Evolutionary conservation across 345 rosid species (phyloP).

Genomic region (Brassica incana): DNA sequence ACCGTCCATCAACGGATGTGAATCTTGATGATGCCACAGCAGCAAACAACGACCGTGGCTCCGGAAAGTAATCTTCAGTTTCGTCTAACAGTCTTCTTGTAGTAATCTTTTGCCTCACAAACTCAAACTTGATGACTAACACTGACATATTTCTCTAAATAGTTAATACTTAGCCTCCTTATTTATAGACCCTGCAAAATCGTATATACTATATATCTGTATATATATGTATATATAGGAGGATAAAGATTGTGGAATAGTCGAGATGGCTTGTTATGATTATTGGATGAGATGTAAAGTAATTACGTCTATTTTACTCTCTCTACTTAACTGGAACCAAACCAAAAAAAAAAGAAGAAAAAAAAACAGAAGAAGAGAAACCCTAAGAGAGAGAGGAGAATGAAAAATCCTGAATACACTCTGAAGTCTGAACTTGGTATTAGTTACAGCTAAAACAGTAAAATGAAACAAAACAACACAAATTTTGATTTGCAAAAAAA

Average conservation of each 20-base stretch:
- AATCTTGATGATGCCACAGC: slow-evolving; percentile 97
- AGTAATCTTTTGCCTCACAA: background rate
- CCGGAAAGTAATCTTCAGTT: background rate
- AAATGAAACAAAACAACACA: slow-evolving; percentile 17
- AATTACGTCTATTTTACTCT: background rate
- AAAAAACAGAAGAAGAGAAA: slow-evolving; percentile 8
- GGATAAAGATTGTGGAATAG: background rate
- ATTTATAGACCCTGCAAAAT: slow-evolving; percentile 1
- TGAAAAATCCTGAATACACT: background rate
- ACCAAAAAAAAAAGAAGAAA: background rate
- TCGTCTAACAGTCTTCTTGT: background rate
- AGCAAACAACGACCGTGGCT: slow-evolving; percentile 66
- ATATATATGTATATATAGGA: background rate
- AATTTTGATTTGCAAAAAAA: background rate
- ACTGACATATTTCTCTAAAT: background rate
- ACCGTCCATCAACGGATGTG: slow-evolving; percentile 56
- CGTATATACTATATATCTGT: background rate
- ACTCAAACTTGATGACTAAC: slow-evolving; percentile 2
- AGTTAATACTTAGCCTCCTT: background rate
- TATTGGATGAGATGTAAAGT: slow-evolving; percentile 14
- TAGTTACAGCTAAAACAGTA: slow-evolving; percentile 12
- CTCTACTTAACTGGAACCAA: slow-evolving; percentile 14
- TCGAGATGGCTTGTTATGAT: slow-evolving; percentile 13
- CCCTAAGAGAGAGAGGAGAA: slow-evolving; percentile 28
- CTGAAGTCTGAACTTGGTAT: slow-evolving; percentile 17